These are phyloP conservation scores for Viola pubescens DNA, from an alignment of 441 rosid genomes.

Conservation along the genomic window DNA sequence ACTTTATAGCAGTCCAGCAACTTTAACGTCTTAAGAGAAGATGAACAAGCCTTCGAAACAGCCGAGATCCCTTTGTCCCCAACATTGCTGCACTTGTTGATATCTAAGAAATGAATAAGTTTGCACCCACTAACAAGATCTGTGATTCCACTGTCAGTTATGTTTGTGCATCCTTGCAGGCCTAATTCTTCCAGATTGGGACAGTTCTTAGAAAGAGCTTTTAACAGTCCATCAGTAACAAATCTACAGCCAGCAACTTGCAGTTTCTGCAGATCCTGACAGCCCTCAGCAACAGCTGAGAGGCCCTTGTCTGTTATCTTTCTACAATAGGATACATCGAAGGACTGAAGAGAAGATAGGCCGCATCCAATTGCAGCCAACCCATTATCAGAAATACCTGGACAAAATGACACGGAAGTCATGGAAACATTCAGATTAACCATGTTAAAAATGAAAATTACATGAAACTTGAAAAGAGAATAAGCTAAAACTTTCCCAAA, in stretches of 20 bases:
- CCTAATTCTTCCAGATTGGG: conserved; percentile 48
- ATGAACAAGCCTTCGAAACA: conserved; percentile 56
- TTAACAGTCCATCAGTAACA: conserved; percentile 44
- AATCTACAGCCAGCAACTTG: conserved; percentile 69
- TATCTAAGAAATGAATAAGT: conserved; percentile 49
- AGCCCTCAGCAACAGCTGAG: conserved; percentile 65
- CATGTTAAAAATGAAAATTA: background rate
- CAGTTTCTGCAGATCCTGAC: conserved; percentile 49
- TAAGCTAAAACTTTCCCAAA: background rate
- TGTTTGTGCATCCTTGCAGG: conserved; percentile 68
- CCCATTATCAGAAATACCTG: conserved; percentile 80
- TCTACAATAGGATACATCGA: conserved; percentile 22
- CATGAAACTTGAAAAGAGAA: background rate
- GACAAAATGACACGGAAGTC: background rate
- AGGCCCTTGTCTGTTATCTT: conserved; percentile 71
- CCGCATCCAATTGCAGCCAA: conserved; percentile 56
- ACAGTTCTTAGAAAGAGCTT: conserved; percentile 55
- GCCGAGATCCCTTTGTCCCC: conserved; percentile 65
- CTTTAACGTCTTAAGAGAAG: conserved; percentile 61
- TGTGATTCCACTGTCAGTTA: conserved; percentile 57
- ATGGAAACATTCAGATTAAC: background rate
- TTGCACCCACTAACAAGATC: conserved; percentile 64
- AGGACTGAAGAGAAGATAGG: conserved; percentile 60
- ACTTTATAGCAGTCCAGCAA: conserved; percentile 74
- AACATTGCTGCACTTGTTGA: conserved; percentile 70